These are phyloP conservation scores for Candida stauntonica DNA, from an alignment of 805 yeast genomes.

Conservation along the genomic window DNA sequence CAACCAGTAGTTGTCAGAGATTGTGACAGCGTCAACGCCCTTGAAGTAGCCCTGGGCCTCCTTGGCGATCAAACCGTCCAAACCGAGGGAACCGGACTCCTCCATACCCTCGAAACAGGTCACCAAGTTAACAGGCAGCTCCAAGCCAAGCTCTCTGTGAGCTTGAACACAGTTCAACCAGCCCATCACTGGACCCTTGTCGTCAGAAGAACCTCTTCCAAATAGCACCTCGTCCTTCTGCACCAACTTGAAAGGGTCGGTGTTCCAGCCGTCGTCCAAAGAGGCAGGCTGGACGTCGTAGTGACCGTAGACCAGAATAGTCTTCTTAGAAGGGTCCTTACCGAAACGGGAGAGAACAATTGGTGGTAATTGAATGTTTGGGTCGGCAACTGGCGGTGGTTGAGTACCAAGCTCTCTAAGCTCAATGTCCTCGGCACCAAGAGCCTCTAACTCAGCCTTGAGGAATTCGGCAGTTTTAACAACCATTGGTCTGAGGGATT, in stretches of 20 bases:
- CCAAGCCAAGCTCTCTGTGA: slow-evolving; percentile 76
- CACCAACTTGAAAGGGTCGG: slow-evolving; percentile 81
- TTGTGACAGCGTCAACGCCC: slow-evolving; percentile 90
- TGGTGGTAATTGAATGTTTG: slow-evolving; percentile 79
- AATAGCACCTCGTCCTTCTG: slow-evolving; percentile 66
- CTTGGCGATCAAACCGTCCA: slow-evolving; percentile 72
- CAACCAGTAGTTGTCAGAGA: slow-evolving; percentile 97
- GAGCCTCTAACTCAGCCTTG: slow-evolving; percentile 55
- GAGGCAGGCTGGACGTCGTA: slow-evolving; percentile 98
- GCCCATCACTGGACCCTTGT: slow-evolving; percentile 96
- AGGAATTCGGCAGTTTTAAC: slow-evolving; percentile 86
- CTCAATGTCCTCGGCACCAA: slow-evolving; percentile 83
- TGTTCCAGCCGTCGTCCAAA: slow-evolving; percentile 89
- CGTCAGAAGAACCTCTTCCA: slow-evolving; percentile 97
- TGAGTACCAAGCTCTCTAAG: slow-evolving; percentile 81
- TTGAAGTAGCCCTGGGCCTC: slow-evolving; percentile 82
- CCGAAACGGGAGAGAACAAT: slow-evolving; percentile 91
- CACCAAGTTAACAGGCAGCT: slow-evolving; percentile 88
- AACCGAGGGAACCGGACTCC: slow-evolving; percentile 92
- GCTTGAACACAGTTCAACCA: slow-evolving; percentile 95
- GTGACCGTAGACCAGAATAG: slow-evolving; percentile 90
- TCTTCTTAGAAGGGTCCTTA: slow-evolving; percentile 74
- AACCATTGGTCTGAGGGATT: slow-evolving; percentile 80
- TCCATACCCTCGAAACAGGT: slow-evolving; percentile 99
- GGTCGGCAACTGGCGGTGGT: slow-evolving; percentile 80